A percentile compares a stretch with the other conserved stretches of the same genome.
Conservation (phyloP, 805 yeast genomes). For the Lipomyces sp. region DNA sequence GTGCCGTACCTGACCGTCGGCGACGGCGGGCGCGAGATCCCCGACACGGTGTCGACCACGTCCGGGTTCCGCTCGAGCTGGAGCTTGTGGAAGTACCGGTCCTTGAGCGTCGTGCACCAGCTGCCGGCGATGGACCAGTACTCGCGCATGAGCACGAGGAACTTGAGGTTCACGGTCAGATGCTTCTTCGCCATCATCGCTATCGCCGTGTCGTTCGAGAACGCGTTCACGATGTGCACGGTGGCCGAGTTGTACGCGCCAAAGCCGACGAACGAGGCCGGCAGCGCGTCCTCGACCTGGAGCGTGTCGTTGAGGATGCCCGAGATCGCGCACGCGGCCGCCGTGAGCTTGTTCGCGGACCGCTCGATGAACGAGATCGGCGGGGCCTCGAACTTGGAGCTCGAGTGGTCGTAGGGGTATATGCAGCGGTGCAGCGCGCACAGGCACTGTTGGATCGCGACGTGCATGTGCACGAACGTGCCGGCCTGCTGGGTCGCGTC, state of each 20-base stretch:
- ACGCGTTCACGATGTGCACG: slow-evolving; percentile 38
- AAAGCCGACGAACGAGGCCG: slow-evolving; percentile 39
- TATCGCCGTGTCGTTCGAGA: slow-evolving; percentile 34
- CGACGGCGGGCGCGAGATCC: slow-evolving; percentile 27
- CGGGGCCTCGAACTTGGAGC: slow-evolving; percentile 33
- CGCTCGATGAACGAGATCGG: slow-evolving; percentile 35
- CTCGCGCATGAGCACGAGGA: slow-evolving; percentile 35
- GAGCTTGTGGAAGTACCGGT: slow-evolving; percentile 33
- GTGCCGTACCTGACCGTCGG: slow-evolving; percentile 30
- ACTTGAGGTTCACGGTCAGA: slow-evolving; percentile 35
- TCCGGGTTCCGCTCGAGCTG: slow-evolving; percentile 24
- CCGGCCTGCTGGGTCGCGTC: slow-evolving; percentile 33
- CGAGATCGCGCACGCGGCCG: slow-evolving; percentile 37
- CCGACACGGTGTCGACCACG: slow-evolving; percentile 1
- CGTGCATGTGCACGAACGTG: slow-evolving; percentile 37
- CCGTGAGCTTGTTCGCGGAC: slow-evolving; percentile 34
- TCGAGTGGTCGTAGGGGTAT: slow-evolving; percentile 34
- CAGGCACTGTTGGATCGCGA: slow-evolving; percentile 33
- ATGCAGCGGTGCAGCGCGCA: slow-evolving; percentile 37
- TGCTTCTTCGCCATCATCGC: slow-evolving; percentile 36
- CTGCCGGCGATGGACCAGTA: slow-evolving; percentile 39
- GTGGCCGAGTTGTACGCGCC: slow-evolving; percentile 39
- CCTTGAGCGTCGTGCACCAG: slow-evolving; percentile 39
- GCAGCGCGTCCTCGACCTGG: slow-evolving; percentile 34
- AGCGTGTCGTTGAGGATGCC: slow-evolving; percentile 34